Evolutionary conservation across 2,329 filamentous ascomycete genomes (phyloP).

Genomic region (Emergomyces orientalis): DNA sequence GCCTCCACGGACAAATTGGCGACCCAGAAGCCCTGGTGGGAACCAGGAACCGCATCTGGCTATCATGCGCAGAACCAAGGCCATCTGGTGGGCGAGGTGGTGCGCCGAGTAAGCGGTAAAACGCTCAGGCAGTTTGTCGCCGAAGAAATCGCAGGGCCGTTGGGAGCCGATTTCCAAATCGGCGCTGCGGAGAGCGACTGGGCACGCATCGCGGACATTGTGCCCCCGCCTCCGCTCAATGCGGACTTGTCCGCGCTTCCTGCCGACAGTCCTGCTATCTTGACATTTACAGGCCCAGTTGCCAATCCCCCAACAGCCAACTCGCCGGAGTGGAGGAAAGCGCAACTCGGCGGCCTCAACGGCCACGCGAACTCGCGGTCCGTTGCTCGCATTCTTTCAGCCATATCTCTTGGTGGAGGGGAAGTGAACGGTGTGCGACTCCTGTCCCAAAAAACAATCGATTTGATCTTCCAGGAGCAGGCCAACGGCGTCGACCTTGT

Average conservation of each 20-base stretch:
- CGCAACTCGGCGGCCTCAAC: slow-evolving; percentile 37
- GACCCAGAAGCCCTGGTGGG: slow-evolving; percentile 38
- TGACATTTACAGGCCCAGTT: slow-evolving; percentile 24
- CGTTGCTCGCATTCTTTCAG: slow-evolving; percentile 35
- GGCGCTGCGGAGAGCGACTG: slow-evolving; percentile 37
- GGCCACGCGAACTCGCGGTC: slow-evolving; percentile 41
- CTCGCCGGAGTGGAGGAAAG: slow-evolving; percentile 29
- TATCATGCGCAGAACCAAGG: slow-evolving; percentile 38
- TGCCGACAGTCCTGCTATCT: slow-evolving; percentile 20
- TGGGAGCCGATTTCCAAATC: slow-evolving; percentile 41
- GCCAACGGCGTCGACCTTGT: slow-evolving; percentile 35
- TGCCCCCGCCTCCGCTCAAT: slow-evolving; percentile 17
- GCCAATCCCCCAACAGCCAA: slow-evolving; percentile 18
- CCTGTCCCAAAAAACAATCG: slow-evolving; percentile 35
- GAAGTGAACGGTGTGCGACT: slow-evolving; percentile 28
- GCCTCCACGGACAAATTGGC: slow-evolving; percentile 29
- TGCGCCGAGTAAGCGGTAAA: slow-evolving; percentile 35
- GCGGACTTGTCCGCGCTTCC: slow-evolving; percentile 16
- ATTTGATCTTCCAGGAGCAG: slow-evolving; percentile 41
- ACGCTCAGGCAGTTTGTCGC: slow-evolving; percentile 37
- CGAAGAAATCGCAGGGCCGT: slow-evolving; percentile 36
- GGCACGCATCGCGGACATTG: slow-evolving; percentile 32
- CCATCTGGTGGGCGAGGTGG: slow-evolving; percentile 37
- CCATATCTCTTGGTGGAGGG: slow-evolving; percentile 23
- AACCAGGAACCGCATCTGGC: slow-evolving; percentile 35